Base-by-base conservation (phyloP, 2,329 filamentous ascomycete genomes). In the Pseudogymnoascus verrucosus region DNA sequence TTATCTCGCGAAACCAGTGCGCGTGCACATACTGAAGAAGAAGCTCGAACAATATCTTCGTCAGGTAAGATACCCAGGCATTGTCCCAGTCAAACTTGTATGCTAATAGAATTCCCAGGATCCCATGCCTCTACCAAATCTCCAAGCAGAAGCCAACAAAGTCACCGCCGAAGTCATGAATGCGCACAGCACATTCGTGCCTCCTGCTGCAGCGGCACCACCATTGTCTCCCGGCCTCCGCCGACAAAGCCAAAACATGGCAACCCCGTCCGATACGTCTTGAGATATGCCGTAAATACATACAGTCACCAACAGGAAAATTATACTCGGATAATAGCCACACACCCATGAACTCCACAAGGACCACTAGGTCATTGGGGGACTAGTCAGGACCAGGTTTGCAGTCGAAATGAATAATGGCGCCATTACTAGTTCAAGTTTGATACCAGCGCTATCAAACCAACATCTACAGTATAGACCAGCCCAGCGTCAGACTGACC, bases 1-100 rank as follows among this genome's bases (percentile, higher is more conserved):
- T 71, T 98, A 97, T 71, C 84, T 97, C 1, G 92, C 93, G 14
- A 98, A 98, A 74, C 93, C 93, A 1, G 93, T 98, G n/a, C 84
- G 92, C 65, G 91, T 90, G 3, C 89, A 93, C 57, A 87, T 96
- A 42, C 79, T 98, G 62, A 95, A 91, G 76, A 87, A 87, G 71
- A 93, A 97, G 78, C 78, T 98, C 11, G 86, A 89, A 68, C 80
- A 82, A 31, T 89, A 89, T 70, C 79, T 89, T 66, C 65, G 69
- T 37, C 71, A 71, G 67, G 73, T 73, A 40, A 59, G 59, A 65
- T 10, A 16, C 16, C 12, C 19, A 12, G 12, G 10, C 26, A 36
- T 11, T 42, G 7, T 1, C 23, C 6, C 16, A 5, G n/a, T 16
- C 51, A 21, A 26, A 60, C 4, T 5, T 28, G 6, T 40, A 44